Evolutionary conservation across 225 moss, liverwort and hornwort species (phyloP), one percentile per base, ranked within the genome.

Genomic region (Bryum argenteum): DNA sequence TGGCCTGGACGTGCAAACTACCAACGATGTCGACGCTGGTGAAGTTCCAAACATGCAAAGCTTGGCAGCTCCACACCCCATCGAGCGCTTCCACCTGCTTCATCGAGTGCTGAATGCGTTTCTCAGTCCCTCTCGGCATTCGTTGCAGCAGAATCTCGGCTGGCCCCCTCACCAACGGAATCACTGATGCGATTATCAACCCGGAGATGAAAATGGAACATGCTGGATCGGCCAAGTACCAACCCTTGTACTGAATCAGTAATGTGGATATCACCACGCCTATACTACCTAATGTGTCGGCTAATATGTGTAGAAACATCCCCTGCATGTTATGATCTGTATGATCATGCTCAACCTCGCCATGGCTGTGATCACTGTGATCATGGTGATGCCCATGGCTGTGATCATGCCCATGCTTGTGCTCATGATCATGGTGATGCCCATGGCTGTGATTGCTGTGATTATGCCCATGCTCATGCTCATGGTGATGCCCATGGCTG

Each of bases 141-240:
- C 96, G 88, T 75, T 93, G 93, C 65, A 93, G 88, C 69, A 96
- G 75, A 70, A 96, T 78, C 79, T 96, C 93, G 38, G 90, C 91
- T 42, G 93, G 90, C 62, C 90, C 89, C 83, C 89, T 90, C 4
- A 96, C 83, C 70, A 96, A 73, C 45, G 96, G 96, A 72, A 96
- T 81, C 12, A 96, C 96, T 11, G 93, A 90, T 56, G 90, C 88
- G 69, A 96, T 85, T 24, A 96, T 93, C 14, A 96, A 85, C 12
- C 68, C 75, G 23, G 96, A 96, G 61, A 96, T 96, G 85, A 96
- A 93, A 65, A 96, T 93, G 71, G 96, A 96, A 61, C 96, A 96
- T 9, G 83, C 87, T 56, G 96, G 93, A 71, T 96, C 96, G 11
- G 91, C 90, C 53, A 91, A 83, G 65, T 90, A 80, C 96, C 96